These are phyloP conservation scores for Haberlea rhodopensis DNA, from an alignment of 257 asterid genomes.

Conservation along the genomic window DNA sequence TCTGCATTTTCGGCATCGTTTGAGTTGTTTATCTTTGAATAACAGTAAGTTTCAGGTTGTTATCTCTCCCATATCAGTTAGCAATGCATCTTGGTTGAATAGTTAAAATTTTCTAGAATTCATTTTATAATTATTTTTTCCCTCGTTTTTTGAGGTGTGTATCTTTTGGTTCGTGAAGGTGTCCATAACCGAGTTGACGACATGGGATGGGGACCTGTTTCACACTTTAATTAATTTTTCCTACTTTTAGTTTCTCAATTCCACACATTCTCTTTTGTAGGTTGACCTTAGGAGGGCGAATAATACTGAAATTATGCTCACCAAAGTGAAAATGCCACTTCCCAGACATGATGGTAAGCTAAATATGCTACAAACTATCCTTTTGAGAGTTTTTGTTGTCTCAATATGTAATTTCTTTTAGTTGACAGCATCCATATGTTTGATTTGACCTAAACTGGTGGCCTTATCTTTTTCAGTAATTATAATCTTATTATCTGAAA, in stretches of 20 bases:
- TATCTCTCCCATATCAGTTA: neutral
- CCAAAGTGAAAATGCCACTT: constrained; percentile 99
- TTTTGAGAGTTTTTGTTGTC: constrained; percentile 13
- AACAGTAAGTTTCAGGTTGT: neutral
- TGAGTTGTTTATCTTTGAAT: neutral
- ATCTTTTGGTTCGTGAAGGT: no score
- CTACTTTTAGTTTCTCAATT: no score
- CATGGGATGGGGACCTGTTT: no score
- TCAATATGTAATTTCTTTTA: constrained; percentile 4
- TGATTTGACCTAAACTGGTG: neutral
- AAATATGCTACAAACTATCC: constrained; percentile 21
- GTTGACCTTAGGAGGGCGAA: constrained; percentile 96
- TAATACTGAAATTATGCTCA: constrained; percentile 98
- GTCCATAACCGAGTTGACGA: no score
- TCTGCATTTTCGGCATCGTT: no score
- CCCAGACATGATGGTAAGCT: constrained; percentile 98
- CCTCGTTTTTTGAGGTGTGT: no score
- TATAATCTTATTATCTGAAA: no score
- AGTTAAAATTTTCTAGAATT: no score
- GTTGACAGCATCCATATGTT: neutral
- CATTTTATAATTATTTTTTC: no score
- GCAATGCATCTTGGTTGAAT: constrained; percentile 10
- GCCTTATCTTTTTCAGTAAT: neutral
- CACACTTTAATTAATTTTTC: no score
- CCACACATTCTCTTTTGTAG: constrained; percentile 38